Evolutionary conservation across 2,329 filamentous ascomycete species (phyloP), one percentile per base, ranked within the genome.

Genomic region (Podosphaera fusca): DNA sequence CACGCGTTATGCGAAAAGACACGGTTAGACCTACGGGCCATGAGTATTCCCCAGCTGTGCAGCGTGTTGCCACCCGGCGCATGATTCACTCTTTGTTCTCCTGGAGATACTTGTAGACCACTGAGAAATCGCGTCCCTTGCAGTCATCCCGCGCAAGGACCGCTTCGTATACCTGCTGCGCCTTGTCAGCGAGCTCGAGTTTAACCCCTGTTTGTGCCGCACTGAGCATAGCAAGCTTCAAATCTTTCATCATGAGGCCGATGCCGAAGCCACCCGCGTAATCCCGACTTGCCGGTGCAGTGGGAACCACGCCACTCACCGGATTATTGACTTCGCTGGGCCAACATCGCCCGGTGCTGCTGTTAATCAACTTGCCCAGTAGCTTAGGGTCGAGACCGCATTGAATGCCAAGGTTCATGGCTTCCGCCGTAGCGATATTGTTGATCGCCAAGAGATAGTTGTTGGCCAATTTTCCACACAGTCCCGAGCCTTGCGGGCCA

Each of bases 281-380:
- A 56, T 84, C 88, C 58, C 84, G 75, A 57, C 75, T 78, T 0
- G 88, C 84, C 0, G 90, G 88, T 1, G 87, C 79, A 0, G 76
- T 79, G 59, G 83, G 80, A 30, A 90, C 76, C 0, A 95, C 88
- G 12, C 88, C 89, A 9, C 81, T 81, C 2, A 96, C 88, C 0
- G 92, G 92, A 67, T 96, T 96, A 71, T 98, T 98, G 60, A 94
- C 74, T 71, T 95, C 89, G 64, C 84, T 92, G 0, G 90, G 88
- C 92, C 92, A 98, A 75, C 89, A 96, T 62, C 77, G 80, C n/a
- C 92, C 92, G 0, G 90, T 95, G 63, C 87, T 92, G 2, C 85
- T 84, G 68, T 95, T 96, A 72, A 98, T 87, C 69, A 98, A 81
- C 55, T 82, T 81, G 0, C 87, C 85, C 1, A 98, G 75, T 6